Base-by-base conservation (phyloP, 106 monocot species). In the Dendrobium huoshanense region DNA sequence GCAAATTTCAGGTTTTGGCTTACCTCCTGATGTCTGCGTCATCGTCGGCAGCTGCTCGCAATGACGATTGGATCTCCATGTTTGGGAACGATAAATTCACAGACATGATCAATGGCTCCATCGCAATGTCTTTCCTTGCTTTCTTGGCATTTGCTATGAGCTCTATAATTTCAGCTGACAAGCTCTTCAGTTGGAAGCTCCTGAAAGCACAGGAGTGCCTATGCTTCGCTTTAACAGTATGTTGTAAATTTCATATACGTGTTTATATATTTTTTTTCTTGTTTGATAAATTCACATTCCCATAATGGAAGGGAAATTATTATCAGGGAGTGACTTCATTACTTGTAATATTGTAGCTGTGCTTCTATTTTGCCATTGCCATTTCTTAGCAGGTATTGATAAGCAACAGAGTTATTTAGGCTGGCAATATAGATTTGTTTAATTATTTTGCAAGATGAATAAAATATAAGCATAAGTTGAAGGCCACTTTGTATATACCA, bases 21-120 rank as follows among this genome's bases (percentile, higher is more conserved):
- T 85, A 85, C 51, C 80, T 85, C 22, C 77, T 85, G 19, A 85
- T 85, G 55, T 81, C 85, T 7, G 80, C 85, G 54, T 78, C 85
- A 18, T 85, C 85, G 4, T 67, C 80, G 4, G 81, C 85, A 9
- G 85, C 85, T 24, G 68, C 85, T 11, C 49, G 77, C 7, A 81
- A 85, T 19, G 81, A 77, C 58, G 68, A 41, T 59, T 85, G 85
- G 85, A 70, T 78, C 56, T 56, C 56, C 9, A 80, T 75, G 31
- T 85, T 85, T 55, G 85, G 81, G 31, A 61, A 72, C 5, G 85
- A 85, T 43, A 19, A 45, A 2, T 85, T 85, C 81, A 85, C 76
- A 18, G 43, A 78, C 55, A 81, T 44, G 81, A 77, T 77, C 0
- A 73, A 78, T 24, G 85, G 18, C 19, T 77, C 85, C 1, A 45